phyloP scores from a whole-genome alignment of 1,284 basidiomycete species.

The Boletellus sp. region DNA sequence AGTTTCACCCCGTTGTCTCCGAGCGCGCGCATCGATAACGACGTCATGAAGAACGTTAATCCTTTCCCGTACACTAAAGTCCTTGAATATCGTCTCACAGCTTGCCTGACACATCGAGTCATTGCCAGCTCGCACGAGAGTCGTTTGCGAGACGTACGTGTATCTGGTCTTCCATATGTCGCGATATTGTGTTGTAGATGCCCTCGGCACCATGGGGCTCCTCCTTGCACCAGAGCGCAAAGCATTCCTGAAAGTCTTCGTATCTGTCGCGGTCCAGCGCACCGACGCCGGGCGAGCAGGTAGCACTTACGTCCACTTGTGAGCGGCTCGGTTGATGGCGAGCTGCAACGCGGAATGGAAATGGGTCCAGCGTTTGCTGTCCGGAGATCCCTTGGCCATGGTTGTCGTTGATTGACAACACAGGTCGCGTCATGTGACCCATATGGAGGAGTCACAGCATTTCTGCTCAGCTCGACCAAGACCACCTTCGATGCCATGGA shows the following conservation, averaged over 20 bases:
- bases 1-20: slow-evolving; percentile 46
- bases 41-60: slow-evolving; percentile 67
- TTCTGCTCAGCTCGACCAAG: background rate
- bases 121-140: slow-evolving; percentile 1
- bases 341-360: slow-evolving; percentile 73
- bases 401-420: background rate
- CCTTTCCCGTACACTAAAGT: slow-evolving; percentile 61
- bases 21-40: slow-evolving; percentile 65
- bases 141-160: slow-evolving; percentile 39
- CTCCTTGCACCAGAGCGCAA: slow-evolving; percentile 69
- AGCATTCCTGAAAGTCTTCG: slow-evolving; percentile 76
- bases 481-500: slow-evolving; percentile 24
- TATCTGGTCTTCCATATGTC: slow-evolving; percentile 65
- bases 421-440: slow-evolving; percentile 19
- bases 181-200: slow-evolving; percentile 63
- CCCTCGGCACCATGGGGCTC: slow-evolving; percentile 64
- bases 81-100: slow-evolving; percentile 56
- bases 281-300: background rate
- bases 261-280: slow-evolving; percentile 42
- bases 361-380: slow-evolving; percentile 70
- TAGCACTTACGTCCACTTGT: slow-evolving; percentile 73
- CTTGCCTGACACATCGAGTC: slow-evolving; percentile 17
- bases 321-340: slow-evolving; percentile 69
- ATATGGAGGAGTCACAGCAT: background rate
- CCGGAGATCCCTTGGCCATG: slow-evolving; percentile 43